Evolutionary conservation across 257 asterid genomes (phyloP).

Genomic region (Solanum chiquidenum): DNA sequence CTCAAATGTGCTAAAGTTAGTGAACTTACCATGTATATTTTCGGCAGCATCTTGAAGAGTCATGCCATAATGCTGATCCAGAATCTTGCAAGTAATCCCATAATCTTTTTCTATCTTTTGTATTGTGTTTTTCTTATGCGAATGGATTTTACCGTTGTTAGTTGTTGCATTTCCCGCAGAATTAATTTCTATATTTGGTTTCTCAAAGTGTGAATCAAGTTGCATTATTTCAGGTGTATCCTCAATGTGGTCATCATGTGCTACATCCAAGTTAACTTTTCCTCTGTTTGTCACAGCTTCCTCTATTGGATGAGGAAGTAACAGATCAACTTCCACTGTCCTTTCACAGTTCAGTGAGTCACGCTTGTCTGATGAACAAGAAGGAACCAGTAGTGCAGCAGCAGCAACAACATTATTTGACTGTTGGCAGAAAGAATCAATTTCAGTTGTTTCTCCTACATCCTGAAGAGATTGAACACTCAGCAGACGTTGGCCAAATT

Average conservation of each 20-base stretch:
- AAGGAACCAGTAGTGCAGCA: not conserved
- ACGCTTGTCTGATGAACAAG: not conserved
- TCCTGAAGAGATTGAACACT: not conserved
- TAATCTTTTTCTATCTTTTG: not conserved
- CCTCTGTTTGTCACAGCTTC: not conserved
- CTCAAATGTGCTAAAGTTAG: not conserved
- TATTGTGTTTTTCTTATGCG: not conserved
- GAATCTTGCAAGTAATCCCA: not conserved
- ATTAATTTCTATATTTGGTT: not conserved
- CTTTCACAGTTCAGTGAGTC: not conserved
- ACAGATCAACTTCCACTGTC: not conserved
- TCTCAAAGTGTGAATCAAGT: not conserved
- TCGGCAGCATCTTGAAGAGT: not conserved
- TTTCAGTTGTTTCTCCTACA: not conserved
- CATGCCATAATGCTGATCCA: not conserved
- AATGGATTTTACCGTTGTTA: not conserved
- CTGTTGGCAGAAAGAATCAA: not conserved
- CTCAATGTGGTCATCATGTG: not conserved
- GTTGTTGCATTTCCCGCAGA: not conserved
- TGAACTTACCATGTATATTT: not conserved
- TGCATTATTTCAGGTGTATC: not conserved
- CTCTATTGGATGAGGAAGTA: not conserved
- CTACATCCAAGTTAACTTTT: not conserved
- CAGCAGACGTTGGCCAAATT: not conserved
- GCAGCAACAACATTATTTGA: not conserved